A percentile compares a stretch with the other conserved stretches of the same genome.
These are phyloP conservation scores for Fusarium protoensiforme DNA, from an alignment of 2,329 filamentous ascomycete genomes.

Conservation along the genomic window DNA sequence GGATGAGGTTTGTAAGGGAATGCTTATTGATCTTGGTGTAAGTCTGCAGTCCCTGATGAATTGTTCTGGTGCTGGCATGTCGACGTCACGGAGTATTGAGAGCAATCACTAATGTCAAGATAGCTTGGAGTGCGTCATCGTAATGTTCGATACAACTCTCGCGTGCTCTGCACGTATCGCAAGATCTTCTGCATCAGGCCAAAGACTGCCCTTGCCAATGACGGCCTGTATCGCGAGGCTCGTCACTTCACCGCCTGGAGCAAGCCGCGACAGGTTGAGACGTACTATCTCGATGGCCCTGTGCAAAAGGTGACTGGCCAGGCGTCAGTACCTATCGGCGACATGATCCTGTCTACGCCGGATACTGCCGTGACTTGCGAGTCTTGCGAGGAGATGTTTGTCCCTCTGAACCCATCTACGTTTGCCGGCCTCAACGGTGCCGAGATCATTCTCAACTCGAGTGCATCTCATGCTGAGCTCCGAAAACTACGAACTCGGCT, in stretches of 20 bases:
- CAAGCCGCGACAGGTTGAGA: constrained; percentile 29
- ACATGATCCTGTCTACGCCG: constrained; percentile 19
- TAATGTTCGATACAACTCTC: constrained; percentile 51
- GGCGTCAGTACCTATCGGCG: constrained; percentile 51
- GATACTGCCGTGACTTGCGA: neutral
- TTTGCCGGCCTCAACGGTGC: constrained; percentile 61
- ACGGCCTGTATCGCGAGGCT: neutral
- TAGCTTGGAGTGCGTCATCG: constrained; percentile 38
- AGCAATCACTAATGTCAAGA: neutral
- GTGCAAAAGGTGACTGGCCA: constrained; percentile 48
- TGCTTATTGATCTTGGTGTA: constrained; percentile 43
- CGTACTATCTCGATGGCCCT: constrained; percentile 38
- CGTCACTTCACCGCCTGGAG: neutral
- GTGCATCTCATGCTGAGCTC: constrained; percentile 69
- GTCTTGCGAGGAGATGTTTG: neutral
- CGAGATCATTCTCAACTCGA: constrained; percentile 77
- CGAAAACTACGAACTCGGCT: constrained; percentile 74
- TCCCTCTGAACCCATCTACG: constrained; percentile 8
- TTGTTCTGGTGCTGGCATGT: neutral
- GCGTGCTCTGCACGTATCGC: constrained; percentile 45
- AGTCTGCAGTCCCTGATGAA: neutral
- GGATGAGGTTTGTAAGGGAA: constrained; percentile 41
- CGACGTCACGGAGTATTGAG: neutral
- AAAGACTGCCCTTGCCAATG: constrained; percentile 43
- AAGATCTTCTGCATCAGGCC: constrained; percentile 25